phyloP scores from a whole-genome alignment of 768 basidiomycete genomes.

The Naematelia encephala region DNA sequence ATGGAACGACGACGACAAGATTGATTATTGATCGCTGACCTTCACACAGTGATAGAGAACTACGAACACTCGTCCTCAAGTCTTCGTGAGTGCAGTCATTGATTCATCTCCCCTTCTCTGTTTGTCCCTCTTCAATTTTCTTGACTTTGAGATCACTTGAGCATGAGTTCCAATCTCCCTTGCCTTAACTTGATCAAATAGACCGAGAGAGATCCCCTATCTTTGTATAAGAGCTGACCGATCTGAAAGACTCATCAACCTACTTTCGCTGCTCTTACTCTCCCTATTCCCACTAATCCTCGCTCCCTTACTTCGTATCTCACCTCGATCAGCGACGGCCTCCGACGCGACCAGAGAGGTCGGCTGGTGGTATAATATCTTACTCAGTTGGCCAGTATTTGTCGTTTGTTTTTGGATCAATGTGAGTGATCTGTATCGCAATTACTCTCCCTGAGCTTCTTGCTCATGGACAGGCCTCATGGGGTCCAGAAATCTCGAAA shows the following conservation, averaged over 20 bases:
- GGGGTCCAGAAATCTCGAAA: constrained; percentile 44
- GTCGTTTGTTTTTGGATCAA: constrained; percentile 49
- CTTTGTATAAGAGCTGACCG: neutral
- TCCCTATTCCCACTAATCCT: constrained; percentile 43
- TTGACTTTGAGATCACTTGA: too few species aligned
- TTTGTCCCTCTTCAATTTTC: too few species aligned
- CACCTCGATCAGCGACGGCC: constrained; percentile 16
- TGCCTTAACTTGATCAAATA: too few species aligned
- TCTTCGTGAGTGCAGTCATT: constrained; percentile 44
- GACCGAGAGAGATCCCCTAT: too few species aligned
- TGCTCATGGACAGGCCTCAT: constrained; percentile 26
- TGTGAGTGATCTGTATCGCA: constrained; percentile 29
- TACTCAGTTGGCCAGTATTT: constrained; percentile 47
- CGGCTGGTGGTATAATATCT: constrained; percentile 45
- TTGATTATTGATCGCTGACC: too few species aligned
- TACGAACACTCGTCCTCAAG: constrained; percentile 39
- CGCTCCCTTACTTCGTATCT: constrained; percentile 29
- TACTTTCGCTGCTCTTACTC: constrained; percentile 45
- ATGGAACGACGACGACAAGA: too few species aligned
- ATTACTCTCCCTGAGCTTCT: neutral
- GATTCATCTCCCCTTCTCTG: too few species aligned
- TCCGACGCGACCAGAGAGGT: constrained; percentile 30
- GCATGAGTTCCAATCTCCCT: too few species aligned
- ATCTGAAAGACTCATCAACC: constrained; percentile 43
- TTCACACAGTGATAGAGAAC: constrained; percentile 47